A percentile compares a stretch with the other conserved stretches of the same genome.
Conservation (phyloP, 225 moss, liverwort and hornwort genomes). For the Physcomitrium patens region DNA sequence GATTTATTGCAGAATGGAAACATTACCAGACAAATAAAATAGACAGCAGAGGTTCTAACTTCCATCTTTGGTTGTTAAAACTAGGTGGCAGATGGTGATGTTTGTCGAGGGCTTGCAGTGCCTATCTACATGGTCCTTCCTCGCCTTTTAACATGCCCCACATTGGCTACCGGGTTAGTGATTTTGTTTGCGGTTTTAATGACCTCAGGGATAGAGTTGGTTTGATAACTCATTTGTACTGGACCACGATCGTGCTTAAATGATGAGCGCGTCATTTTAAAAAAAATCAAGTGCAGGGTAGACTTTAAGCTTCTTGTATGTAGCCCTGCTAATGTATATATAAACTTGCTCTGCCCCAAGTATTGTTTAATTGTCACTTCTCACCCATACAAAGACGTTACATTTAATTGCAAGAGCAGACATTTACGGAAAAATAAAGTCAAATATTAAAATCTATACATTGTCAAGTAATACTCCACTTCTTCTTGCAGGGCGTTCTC, state of each 20-base stretch:
- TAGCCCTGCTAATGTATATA: neutral
- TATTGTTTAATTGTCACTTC: neutral
- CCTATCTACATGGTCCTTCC: conserved; percentile 97
- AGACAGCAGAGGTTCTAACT: conserved; percentile 17
- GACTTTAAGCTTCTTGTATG: neutral
- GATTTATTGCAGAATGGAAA: neutral
- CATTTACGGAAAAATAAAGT: neutral
- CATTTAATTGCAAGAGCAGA: conserved; percentile 13
- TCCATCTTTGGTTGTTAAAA: conserved; percentile 14
- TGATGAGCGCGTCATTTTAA: neutral
- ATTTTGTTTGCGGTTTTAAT: conserved; percentile 19
- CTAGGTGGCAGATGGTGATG: conserved; percentile 95
- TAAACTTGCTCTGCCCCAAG: neutral
- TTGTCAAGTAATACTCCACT: neutral
- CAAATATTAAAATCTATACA: neutral
- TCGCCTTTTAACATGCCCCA: conserved; percentile 90
- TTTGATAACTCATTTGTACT: conserved; percentile 12
- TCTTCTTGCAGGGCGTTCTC: conserved; percentile 75
- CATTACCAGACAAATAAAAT: neutral
- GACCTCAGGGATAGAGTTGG: conserved; percentile 20
- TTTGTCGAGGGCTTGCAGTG: conserved; percentile 76
- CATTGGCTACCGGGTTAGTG: conserved; percentile 87
- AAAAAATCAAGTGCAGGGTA: neutral
- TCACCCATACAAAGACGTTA: conserved; percentile 10
- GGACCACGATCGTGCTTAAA: neutral